Percentiles rank a stretch among this genome's conserved stretches.
Evolutionary conservation across 2,329 filamentous ascomycete genomes (phyloP).

Genomic region (Grosmannia clavigera): DNA sequence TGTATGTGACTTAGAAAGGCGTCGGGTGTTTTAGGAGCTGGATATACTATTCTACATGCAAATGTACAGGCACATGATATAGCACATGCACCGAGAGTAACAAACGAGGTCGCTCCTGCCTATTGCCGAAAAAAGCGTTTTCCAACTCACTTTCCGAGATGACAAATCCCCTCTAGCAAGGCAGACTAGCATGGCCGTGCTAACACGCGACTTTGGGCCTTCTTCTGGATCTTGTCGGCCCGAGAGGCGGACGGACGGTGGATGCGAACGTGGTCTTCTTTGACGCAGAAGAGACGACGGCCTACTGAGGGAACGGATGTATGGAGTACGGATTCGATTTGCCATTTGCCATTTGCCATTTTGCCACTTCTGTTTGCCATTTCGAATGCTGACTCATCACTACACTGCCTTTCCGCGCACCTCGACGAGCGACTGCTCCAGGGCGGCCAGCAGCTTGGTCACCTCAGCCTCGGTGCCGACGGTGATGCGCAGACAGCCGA

Average conservation of each 20-base stretch:
- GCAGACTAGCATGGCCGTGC: background rate
- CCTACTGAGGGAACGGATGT: slow-evolving; percentile 46
- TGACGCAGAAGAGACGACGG: slow-evolving; percentile 30
- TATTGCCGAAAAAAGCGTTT: background rate
- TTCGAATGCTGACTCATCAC: slow-evolving; percentile 20
- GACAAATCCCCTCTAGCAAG: background rate
- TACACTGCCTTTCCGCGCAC: slow-evolving; percentile 25
- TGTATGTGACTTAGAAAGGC: background rate
- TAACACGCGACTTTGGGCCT: background rate
- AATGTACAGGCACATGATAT: background rate
- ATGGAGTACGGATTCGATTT: background rate
- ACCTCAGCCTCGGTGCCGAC: slow-evolving; percentile 85
- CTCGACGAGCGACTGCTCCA: slow-evolving; percentile 39
- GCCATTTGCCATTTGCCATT: too few species aligned
- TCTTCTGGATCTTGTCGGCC: slow-evolving; percentile 82
- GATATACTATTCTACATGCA: background rate
- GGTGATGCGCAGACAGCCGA: slow-evolving; percentile 81
- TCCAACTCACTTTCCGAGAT: background rate
- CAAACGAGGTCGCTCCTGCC: background rate
- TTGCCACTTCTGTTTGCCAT: too few species aligned
- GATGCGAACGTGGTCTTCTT: slow-evolving; percentile 86
- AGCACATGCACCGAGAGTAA: too few species aligned
- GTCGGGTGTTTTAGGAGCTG: background rate
- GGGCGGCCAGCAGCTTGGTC: slow-evolving; percentile 59
- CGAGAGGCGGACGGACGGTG: slow-evolving; percentile 67